Conservation (phyloP, 1,284 basidiomycete genomes). For the Entoloma clypeatum region DNA sequence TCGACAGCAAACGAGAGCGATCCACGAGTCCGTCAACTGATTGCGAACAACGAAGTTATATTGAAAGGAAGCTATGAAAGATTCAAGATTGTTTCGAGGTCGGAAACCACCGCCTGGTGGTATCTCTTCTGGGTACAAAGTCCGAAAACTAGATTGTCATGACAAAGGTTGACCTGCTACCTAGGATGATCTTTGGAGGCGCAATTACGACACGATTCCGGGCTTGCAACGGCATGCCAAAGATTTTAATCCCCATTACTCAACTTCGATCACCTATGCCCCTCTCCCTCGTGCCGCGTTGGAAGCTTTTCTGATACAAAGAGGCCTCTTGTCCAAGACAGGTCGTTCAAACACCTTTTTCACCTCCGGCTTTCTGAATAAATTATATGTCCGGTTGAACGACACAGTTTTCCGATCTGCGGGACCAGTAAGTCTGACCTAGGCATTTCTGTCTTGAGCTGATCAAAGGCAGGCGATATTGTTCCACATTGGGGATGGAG, state of each 20-base stretch:
- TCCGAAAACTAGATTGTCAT: constrained; percentile 5
- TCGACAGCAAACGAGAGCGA: constrained; percentile 52
- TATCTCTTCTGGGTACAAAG: constrained; percentile 72
- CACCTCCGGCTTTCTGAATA: constrained; percentile 70
- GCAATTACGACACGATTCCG: constrained; percentile 56
- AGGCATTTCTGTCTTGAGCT: constrained; percentile 9
- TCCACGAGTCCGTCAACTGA: constrained; percentile 51
- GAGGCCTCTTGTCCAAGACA: constrained; percentile 53
- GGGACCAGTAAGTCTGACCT: constrained; percentile 36
- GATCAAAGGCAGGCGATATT: constrained; percentile 47
- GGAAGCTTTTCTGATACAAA: constrained; percentile 61
- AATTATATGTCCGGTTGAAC: constrained; percentile 71
- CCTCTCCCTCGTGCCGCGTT: constrained; percentile 66
- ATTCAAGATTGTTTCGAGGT: constrained; percentile 47
- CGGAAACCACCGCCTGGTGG: constrained; percentile 71
- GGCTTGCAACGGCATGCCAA: constrained; percentile 43
- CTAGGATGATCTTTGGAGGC: constrained; percentile 71
- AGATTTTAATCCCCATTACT: constrained; percentile 74
- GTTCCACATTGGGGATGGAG: constrained; percentile 54
- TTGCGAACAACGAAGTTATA: constrained; percentile 45
- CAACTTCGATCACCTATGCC: constrained; percentile 71
- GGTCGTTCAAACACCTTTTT: constrained; percentile 52
- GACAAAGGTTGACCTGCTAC: constrained; percentile 6
- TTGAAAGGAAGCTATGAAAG: constrained; percentile 60
- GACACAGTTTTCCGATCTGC: constrained; percentile 64